Percentiles rank a stretch among this genome's conserved stretches.
Evolutionary conservation across 352 stramenopile species (phyloP).

Genomic region (Globisporangium middletonii): DNA sequence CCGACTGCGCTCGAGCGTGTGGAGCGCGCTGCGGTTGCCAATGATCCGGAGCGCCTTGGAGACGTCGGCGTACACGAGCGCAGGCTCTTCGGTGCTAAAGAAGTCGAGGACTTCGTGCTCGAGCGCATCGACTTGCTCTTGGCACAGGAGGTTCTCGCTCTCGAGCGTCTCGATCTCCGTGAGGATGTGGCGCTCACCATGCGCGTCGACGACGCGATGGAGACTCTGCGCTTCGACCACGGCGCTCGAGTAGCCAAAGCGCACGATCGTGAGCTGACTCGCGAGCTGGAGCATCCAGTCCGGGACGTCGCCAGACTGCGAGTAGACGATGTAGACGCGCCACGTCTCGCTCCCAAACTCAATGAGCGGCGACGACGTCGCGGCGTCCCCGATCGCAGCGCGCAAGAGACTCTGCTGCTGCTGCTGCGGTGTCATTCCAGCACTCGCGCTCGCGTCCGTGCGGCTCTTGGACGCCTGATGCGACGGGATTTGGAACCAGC

Average conservation of each 20-base stretch:
- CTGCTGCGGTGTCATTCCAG: neutral
- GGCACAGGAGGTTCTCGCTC: constrained; percentile 36
- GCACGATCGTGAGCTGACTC: constrained; percentile 36
- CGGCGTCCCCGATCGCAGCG: neutral
- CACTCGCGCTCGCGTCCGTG: neutral
- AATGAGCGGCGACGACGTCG: constrained; percentile 3
- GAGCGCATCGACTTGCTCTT: constrained; percentile 49
- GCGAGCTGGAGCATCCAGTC: constrained; percentile 35
- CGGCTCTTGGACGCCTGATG: neutral
- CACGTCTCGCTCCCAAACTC: constrained; percentile 43
- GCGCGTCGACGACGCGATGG: constrained; percentile 27
- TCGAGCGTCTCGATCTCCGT: constrained; percentile 46
- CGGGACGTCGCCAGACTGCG: constrained; percentile 17
- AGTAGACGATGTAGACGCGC: constrained; percentile 47
- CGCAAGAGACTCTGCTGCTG: neutral
- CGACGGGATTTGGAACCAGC: constrained; percentile 11
- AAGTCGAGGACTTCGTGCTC: constrained; percentile 64
- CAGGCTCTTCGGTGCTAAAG: constrained; percentile 32
- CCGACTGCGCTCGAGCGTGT: constrained; percentile 41
- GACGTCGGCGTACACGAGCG: constrained; percentile 36
- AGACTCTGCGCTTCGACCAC: constrained; percentile 28
- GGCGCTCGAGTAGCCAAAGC: constrained; percentile 31
- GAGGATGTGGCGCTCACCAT: constrained; percentile 24
- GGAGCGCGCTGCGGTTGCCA: constrained; percentile 41
- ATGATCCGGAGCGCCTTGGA: constrained; percentile 52